A percentile compares a stretch with the other conserved stretches of the same genome.
Evolutionary conservation across 140 eudicot genomes (phyloP).

Genomic region (Ambrosia hybrid): DNA sequence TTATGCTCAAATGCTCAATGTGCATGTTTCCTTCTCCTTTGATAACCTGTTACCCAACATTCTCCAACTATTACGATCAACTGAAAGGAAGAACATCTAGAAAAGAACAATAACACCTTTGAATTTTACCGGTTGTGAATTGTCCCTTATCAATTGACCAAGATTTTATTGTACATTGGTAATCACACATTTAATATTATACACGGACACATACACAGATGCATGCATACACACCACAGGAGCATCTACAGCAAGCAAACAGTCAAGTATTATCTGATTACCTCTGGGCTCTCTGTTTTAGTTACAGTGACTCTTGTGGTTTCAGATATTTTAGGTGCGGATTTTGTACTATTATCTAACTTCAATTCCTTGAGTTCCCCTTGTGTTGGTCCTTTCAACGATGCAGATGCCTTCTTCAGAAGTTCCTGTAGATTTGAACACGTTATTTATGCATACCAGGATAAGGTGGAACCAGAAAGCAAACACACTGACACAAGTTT

Average conservation of each 20-base stretch:
- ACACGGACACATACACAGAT: not conserved
- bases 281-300: conserved; percentile 51
- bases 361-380: conserved; percentile 18
- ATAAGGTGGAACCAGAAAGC: conserved; percentile 13
- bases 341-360: conserved; percentile 29
- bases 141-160: too few species aligned
- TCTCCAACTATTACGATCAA: too few species aligned
- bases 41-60: too few species aligned
- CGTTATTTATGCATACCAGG: too few species aligned
- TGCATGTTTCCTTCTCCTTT: too few species aligned
- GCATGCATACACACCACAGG: not conserved
- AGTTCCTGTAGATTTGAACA: conserved; percentile 38
- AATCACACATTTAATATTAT: not conserved
- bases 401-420: conserved; percentile 62
- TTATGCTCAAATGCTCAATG: too few species aligned
- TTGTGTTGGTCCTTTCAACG: not conserved
- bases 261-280: conserved; percentile 20
- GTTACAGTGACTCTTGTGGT: conserved; percentile 40
- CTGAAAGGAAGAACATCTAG: too few species aligned
- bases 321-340: conserved; percentile 46
- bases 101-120: too few species aligned
- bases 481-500: not conserved
- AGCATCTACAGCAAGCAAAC: conserved; percentile 6
- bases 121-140: too few species aligned
- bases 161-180: too few species aligned